Evolutionary conservation across 2,329 filamentous ascomycete genomes (phyloP).

Genomic region (Talaromyces albobiverticillius): DNA sequence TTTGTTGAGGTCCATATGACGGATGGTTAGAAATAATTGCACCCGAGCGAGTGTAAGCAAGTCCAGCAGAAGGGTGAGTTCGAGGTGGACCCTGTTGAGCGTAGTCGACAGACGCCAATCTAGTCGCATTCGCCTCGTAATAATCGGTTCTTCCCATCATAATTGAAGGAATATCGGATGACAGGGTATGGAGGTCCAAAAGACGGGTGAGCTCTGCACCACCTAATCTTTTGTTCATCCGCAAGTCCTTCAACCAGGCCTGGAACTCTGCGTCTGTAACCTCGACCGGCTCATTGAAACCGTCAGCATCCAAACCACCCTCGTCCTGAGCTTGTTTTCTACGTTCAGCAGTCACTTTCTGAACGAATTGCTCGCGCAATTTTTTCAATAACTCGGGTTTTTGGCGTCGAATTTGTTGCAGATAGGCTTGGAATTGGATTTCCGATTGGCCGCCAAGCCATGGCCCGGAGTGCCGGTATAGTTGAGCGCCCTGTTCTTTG

Average conservation of each 20-base stretch:
- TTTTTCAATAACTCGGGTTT: constrained; percentile 38
- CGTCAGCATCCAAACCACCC: constrained; percentile 32
- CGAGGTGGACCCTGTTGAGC: constrained; percentile 51
- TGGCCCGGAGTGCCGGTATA: constrained; percentile 60
- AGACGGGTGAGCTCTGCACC: constrained; percentile 54
- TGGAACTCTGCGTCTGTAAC: constrained; percentile 47
- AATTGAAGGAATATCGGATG: constrained; percentile 35
- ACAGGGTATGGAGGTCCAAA: constrained; percentile 52
- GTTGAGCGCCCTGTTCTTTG: constrained; percentile 32
- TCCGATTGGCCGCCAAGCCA: constrained; percentile 57
- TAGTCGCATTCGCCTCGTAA: constrained; percentile 35
- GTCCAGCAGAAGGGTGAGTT: constrained; percentile 64
- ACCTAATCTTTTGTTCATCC: constrained; percentile 44
- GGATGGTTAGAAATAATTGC: constrained; percentile 59
- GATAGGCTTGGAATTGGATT: constrained; percentile 53
- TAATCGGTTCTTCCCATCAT: constrained; percentile 29
- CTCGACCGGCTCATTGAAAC: constrained; percentile 23
- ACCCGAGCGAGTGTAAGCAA: constrained; percentile 59
- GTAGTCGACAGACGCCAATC: constrained; percentile 42
- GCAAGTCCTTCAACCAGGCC: constrained; percentile 44
- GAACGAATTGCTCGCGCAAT: constrained; percentile 32
- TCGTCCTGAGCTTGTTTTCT: constrained; percentile 40
- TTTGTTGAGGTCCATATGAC: constrained; percentile 56
- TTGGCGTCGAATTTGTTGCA: constrained; percentile 44
- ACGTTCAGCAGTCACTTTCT: constrained; percentile 33